Evolutionary conservation across 108 stramenopile species (phyloP), one percentile per base, ranked within the genome.

Genomic region (Parmales sp.): DNA sequence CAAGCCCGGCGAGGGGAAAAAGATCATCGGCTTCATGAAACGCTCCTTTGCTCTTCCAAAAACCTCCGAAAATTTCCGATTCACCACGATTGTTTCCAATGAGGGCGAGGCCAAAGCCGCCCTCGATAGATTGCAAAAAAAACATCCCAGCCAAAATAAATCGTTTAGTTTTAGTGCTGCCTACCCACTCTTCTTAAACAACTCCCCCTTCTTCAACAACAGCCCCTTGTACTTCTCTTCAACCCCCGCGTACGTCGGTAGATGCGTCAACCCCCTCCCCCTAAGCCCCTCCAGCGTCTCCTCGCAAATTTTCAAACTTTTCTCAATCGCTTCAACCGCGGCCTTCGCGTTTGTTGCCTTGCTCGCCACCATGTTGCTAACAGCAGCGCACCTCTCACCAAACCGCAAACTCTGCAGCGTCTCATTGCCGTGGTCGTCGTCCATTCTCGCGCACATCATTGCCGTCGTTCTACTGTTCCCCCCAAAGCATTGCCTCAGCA

Each of bases 381-480:
- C 51, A 7, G 43, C 38, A 0, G 77, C 67, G 66, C 77, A 78
- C 26, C 69, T 49, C 39, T 78, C 73, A 18, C 73, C 77, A 71
- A 78, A 78, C 23, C 77, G 54, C 13, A 78, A 37, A 1, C 68
- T 63, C 38, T 72, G 67, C 1, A 78, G 45, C 0, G 77, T 78
- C 44, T 78, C 77, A 20, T 51, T 38, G 34, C 51, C 70, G 69
- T 78, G 77, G 13, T 13, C 29, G 5, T 66, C 38, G 51, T 66
- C 37, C n/a, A 18, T 25, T 26, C 72, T 70, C 22, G 22, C 44
- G 68, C 72, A 73, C 22, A 78, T 69, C 22, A 78, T 20, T 34
- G 69, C 69, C 8, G 72, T 63, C 16, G 77, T 78, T n/a, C 72
- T 37, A 7, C 22, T 37, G 34, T 43, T 71, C 22, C 74, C 77